A percentile compares a stretch with the other conserved stretches of the same genome.
Evolutionary conservation across 2,329 filamentous ascomycete species (phyloP).

Genomic region (Phyllosticta citrichinensis): DNA sequence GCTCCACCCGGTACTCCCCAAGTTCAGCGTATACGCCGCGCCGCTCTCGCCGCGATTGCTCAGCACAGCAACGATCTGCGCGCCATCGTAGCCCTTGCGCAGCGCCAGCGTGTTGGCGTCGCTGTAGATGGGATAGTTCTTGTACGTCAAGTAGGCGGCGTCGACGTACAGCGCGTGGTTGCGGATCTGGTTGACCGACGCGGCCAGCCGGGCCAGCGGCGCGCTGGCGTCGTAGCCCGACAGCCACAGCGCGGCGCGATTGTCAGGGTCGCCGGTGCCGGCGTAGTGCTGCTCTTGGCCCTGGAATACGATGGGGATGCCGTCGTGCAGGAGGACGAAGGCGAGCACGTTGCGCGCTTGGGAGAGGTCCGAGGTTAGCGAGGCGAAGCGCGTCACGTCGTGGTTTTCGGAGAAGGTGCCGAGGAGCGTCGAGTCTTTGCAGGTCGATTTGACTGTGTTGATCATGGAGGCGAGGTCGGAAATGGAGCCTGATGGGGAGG

Average conservation of each 20-base stretch:
- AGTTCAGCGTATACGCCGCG: constrained; percentile 19
- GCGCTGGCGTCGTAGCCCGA: constrained; percentile 30
- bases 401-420: constrained; percentile 34
- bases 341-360: constrained; percentile 30
- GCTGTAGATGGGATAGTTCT: constrained; percentile 34
- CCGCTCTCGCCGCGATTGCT: constrained; percentile 30
- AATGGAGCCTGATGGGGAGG: constrained; percentile 26
- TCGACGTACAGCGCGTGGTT: constrained; percentile 32
- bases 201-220: constrained; percentile 29
- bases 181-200: constrained; percentile 33
- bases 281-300: constrained; percentile 34
- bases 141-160: constrained; percentile 31
- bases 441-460: constrained; percentile 23
- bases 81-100: constrained; percentile 33
- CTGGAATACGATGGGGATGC: constrained; percentile 34
- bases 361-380: constrained; percentile 25
- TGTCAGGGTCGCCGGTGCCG: constrained; percentile 26
- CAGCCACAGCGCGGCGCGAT: constrained; percentile 31
- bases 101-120: constrained; percentile 36
- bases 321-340: constrained; percentile 31
- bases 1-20: constrained; percentile 22
- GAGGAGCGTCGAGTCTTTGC: constrained; percentile 28
- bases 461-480: constrained; percentile 26
- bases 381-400: constrained; percentile 31
- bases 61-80: constrained; percentile 35